phyloP scores from a whole-genome alignment of 2,329 filamentous ascomycete genomes.

The Neofusicoccum ribis region DNA sequence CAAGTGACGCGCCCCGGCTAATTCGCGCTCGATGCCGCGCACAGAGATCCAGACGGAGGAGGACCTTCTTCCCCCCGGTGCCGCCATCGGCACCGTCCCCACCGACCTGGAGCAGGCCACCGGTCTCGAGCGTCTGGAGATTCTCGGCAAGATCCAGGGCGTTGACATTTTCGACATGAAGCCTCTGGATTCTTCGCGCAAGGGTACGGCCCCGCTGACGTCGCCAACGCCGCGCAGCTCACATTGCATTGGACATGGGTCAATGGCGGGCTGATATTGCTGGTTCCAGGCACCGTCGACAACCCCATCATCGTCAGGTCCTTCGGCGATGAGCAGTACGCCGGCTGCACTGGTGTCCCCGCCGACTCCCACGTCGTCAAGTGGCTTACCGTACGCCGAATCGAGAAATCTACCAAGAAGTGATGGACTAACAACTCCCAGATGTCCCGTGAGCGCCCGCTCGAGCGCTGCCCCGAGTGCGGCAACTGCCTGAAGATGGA shows the following conservation, averaged over 20 bases:
- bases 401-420: background rate
- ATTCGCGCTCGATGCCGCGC: conserved; percentile 22
- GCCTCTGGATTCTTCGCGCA: conserved; percentile 86
- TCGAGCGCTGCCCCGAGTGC: conserved; percentile 96
- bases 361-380: conserved; percentile 86
- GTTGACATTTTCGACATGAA: conserved; percentile 98
- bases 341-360: conserved; percentile 91
- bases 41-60: conserved; percentile 78
- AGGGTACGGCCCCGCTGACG: conserved; percentile 57
- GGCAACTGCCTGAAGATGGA: conserved; percentile 98
- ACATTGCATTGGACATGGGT: background rate
- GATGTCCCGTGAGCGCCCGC: conserved; percentile 84
- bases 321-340: conserved; percentile 93
- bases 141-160: conserved; percentile 98
- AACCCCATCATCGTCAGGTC: conserved; percentile 86
- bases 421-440: conserved; percentile 36
- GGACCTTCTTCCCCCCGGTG: conserved; percentile 87
- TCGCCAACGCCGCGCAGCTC: background rate
- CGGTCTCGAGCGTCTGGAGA: conserved; percentile 97
- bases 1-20: conserved; percentile 26
- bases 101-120: conserved; percentile 95
- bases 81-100: conserved; percentile 76
- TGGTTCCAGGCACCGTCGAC: conserved; percentile 72
- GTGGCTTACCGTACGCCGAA: conserved; percentile 78
- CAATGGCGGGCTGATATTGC: conserved; percentile 3